Evolutionary conservation across 306 rosid species (phyloP).

Genomic region (Argentina anserina): DNA sequence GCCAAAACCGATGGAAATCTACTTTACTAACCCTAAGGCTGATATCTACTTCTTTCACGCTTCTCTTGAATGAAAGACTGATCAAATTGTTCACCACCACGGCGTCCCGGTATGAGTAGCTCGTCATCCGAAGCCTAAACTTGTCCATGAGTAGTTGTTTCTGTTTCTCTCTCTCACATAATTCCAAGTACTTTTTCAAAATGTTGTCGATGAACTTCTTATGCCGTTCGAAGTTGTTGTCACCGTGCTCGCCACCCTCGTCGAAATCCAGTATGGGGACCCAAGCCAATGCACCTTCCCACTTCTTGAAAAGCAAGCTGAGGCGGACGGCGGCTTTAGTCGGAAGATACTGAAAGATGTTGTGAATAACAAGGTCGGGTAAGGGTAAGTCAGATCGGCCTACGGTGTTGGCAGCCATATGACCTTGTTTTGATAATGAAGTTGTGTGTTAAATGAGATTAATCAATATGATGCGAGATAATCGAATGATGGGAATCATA

Average conservation of each 20-base stretch:
- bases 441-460: no score
- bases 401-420: no score
- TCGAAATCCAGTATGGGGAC: background rate
- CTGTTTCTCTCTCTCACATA: background rate
- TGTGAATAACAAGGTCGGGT: no score
- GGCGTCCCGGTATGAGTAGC: background rate
- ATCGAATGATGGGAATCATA: no score
- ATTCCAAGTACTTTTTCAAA: background rate
- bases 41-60: background rate
- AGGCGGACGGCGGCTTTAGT: background rate
- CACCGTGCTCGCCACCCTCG: background rate
- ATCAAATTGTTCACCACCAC: background rate
- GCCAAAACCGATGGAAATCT: background rate
- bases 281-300: background rate
- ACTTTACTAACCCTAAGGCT: background rate
- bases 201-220: background rate
- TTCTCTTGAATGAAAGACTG: background rate
- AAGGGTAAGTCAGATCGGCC: no score
- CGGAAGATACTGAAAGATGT: background rate
- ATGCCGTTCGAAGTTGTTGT: background rate
- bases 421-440: no score
- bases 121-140: background rate
- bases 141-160: background rate
- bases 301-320: background rate
- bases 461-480: no score